Conservation (phyloP, 805 yeast species). For the Ogataea methylovora region DNA sequence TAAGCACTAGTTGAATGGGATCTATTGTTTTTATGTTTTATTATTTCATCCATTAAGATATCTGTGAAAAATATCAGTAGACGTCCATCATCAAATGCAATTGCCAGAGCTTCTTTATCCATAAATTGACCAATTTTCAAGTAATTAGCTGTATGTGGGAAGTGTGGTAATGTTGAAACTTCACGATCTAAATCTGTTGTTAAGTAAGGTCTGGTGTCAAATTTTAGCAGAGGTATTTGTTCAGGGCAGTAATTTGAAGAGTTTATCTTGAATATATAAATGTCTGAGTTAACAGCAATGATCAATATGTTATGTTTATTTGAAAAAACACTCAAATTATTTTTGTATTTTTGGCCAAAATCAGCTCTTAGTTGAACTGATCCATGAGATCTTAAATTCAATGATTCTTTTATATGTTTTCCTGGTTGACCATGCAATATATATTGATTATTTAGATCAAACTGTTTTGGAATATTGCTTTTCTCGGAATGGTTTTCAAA, state of each 20-base stretch:
- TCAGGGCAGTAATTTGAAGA: slow-evolving; percentile 21
- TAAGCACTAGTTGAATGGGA: too few species aligned
- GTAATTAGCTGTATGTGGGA: slow-evolving; percentile 51
- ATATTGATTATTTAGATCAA: neutral
- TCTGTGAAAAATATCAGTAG: slow-evolving; percentile 27
- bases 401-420: slow-evolving; percentile 27
- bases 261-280: slow-evolving; percentile 28
- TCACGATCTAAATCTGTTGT: slow-evolving; percentile 33
- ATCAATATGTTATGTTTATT: slow-evolving; percentile 5
- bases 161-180: slow-evolving; percentile 38
- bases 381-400: slow-evolving; percentile 10
- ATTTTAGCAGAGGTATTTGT: slow-evolving; percentile 17
- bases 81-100: slow-evolving; percentile 51
- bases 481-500: slow-evolving; percentile 23
- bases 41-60: slow-evolving; percentile 2
- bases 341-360: slow-evolving; percentile 30
- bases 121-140: slow-evolving; percentile 31
- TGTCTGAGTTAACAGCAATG: slow-evolving; percentile 26
- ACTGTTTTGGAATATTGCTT: neutral
- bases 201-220: slow-evolving; percentile 34
- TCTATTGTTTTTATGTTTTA: neutral
- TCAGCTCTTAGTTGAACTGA: slow-evolving; percentile 15
- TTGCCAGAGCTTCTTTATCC: slow-evolving; percentile 35
- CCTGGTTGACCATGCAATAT: slow-evolving; percentile 26
- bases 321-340: slow-evolving; percentile 22